Percentiles rank a stretch among this genome's conserved stretches.
Conservation (phyloP, 495 filamentous ascomycete species). For the Neurospora sp. region DNA sequence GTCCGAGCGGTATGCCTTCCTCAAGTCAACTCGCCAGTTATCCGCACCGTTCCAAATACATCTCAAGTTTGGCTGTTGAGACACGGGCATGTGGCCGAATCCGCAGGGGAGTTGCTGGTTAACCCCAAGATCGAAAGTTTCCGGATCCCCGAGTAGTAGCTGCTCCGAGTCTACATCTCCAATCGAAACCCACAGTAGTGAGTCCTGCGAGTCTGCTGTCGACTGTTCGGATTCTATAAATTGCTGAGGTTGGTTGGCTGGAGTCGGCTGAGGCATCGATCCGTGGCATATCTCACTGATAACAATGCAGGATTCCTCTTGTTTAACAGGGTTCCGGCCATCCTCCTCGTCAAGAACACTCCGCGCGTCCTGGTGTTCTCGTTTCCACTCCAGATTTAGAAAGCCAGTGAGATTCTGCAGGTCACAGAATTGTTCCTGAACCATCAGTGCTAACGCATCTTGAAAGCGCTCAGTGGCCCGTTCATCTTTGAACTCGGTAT, state of each 20-base stretch:
- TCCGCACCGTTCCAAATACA: not conserved
- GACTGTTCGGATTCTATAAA: not conserved
- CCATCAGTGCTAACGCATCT: not conserved
- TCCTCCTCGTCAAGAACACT: not conserved
- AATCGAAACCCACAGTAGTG: not conserved
- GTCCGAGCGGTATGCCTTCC: fast-evolving
- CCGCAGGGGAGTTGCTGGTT: not conserved
- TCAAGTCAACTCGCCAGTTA: not conserved
- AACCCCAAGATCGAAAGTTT: not conserved
- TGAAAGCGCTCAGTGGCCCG: not conserved
- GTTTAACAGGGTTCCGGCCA: not conserved
- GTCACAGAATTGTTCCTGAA: not conserved
- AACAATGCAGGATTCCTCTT: not conserved
- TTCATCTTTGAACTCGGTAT: not conserved
- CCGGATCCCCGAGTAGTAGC: not conserved
- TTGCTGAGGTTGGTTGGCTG: not conserved
- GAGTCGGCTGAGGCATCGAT: not conserved
- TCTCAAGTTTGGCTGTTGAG: not conserved
- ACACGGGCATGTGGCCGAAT: not conserved
- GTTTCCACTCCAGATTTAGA: not conserved
- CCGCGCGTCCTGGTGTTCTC: fast-evolving
- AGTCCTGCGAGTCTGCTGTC: not conserved
- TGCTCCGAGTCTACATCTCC: not conserved
- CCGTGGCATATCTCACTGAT: not conserved
- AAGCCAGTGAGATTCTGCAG: not conserved